A percentile compares a stretch with the other conserved stretches of the same genome.
Evolutionary conservation across 2,329 filamentous ascomycete genomes (phyloP).

Genomic region (Penicillium thymicola): DNA sequence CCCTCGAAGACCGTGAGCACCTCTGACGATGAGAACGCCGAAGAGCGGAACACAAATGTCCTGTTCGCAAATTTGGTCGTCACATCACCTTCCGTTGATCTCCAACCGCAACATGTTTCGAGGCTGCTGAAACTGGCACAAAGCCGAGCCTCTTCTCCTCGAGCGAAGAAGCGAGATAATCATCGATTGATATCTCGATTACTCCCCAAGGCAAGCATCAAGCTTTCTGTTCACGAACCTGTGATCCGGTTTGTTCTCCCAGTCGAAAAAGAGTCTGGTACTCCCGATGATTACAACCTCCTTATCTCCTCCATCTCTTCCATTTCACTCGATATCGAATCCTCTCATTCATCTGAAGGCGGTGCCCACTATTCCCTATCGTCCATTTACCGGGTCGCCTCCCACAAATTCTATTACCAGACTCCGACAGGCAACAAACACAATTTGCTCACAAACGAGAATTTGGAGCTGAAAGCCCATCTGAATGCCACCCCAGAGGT

Average conservation of each 20-base stretch:
- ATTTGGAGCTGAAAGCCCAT: conserved; percentile 80
- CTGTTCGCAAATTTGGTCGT: conserved; percentile 94
- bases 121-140: conserved; percentile 74
- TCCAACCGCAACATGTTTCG: conserved; percentile 88
- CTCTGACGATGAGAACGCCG: conserved; percentile 64
- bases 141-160: conserved; percentile 47
- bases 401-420: conserved; percentile 91
- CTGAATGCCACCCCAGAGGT: conserved; percentile 82
- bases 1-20: conserved; percentile 91
- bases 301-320: conserved; percentile 95
- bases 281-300: conserved; percentile 81
- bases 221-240: conserved; percentile 94
- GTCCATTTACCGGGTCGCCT: conserved; percentile 76
- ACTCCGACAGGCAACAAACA: conserved; percentile 78
- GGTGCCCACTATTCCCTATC: conserved; percentile 83
- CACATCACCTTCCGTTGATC: conserved; percentile 89
- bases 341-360: conserved; percentile 83
- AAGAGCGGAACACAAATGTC: conserved; percentile 92
- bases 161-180: conserved; percentile 44
- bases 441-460: conserved; percentile 82
- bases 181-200: conserved; percentile 80
- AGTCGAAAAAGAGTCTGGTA: conserved; percentile 59
- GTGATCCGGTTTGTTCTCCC: conserved; percentile 87
- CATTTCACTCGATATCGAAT: conserved; percentile 87
- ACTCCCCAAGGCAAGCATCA: conserved; percentile 88